A percentile compares a stretch with the other conserved stretches of the same genome.
These are phyloP conservation scores for Wallemia mellicola DNA, from an alignment of 1,284 basidiomycete species.

Conservation along the genomic window DNA sequence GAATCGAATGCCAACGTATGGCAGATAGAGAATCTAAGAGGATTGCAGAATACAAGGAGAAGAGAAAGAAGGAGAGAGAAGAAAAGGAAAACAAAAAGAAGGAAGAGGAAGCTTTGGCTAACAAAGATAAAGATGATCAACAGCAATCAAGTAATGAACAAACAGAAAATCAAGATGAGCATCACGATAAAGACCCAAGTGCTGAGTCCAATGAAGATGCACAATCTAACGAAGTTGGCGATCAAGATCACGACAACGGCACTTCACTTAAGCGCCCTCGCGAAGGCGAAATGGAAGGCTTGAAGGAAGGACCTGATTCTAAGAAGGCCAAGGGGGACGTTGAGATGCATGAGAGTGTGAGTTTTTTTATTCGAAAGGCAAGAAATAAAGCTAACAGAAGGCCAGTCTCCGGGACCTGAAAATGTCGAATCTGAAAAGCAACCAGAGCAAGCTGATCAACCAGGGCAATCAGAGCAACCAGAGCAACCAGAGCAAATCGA, in stretches of 20 bases:
- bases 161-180: neutral
- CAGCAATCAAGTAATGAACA: neutral
- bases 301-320: neutral
- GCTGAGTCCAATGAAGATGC: neutral
- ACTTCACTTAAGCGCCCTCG: neutral
- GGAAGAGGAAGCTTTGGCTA: neutral
- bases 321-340: neutral
- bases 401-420: too few relatives aligned
- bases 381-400: too few relatives aligned
- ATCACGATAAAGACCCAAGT: neutral
- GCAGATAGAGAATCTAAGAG: slow-evolving; percentile 43
- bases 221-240: neutral
- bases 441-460: neutral
- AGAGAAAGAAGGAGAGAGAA: slow-evolving; percentile 13
- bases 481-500: neutral
- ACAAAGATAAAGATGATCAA: neutral
- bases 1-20: slow-evolving; percentile 64
- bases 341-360: neutral
- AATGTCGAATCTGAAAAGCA: too few relatives aligned
- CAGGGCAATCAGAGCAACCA: neutral
- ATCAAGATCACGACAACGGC: neutral
- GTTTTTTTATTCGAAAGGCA: neutral
- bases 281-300: neutral
- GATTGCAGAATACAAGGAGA: slow-evolving; percentile 25
- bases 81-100: neutral